A percentile compares a stretch with the other conserved stretches of the same genome.
Conservation (phyloP, 192 early-diverging fungal species). For the Coemansia aciculifera region DNA sequence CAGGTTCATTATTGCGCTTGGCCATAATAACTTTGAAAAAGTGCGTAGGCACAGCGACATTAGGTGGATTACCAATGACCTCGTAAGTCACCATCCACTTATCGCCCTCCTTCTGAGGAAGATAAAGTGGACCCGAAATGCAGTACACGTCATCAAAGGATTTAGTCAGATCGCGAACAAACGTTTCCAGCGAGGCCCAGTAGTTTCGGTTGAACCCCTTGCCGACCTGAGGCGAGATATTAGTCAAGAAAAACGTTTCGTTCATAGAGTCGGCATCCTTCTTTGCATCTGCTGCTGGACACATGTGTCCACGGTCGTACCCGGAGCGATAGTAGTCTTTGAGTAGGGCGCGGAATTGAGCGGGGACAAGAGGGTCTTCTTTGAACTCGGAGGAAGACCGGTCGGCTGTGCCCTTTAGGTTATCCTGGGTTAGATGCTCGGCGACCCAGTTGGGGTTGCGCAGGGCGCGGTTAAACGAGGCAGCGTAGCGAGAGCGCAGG, state of each 20-base stretch:
- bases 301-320: slow-evolving; percentile 93
- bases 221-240: slow-evolving; percentile 81
- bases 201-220: slow-evolving; percentile 90
- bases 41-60: slow-evolving; percentile 88
- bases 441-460: slow-evolving; percentile 79
- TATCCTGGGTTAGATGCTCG: slow-evolving; percentile 66
- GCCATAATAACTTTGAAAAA: slow-evolving; percentile 91
- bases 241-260: slow-evolving; percentile 83
- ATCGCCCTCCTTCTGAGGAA: slow-evolving; percentile 75
- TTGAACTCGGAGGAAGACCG: slow-evolving; percentile 70
- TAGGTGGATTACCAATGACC: slow-evolving; percentile 84
- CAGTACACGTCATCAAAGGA: slow-evolving; percentile 83
- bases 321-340: slow-evolving; percentile 78
- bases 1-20: slow-evolving; percentile 49
- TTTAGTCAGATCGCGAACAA: slow-evolving; percentile 69
- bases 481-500: slow-evolving; percentile 67
- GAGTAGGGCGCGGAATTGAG: slow-evolving; percentile 71
- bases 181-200: slow-evolving; percentile 87
- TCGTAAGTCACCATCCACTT: slow-evolving; percentile 83
- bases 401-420: slow-evolving; percentile 57
- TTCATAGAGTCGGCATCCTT: slow-evolving; percentile 70
- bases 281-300: slow-evolving; percentile 84
- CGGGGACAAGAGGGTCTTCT: slow-evolving; percentile 75
- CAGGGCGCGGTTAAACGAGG: slow-evolving; percentile 73
- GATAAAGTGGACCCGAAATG: slow-evolving; percentile 83